A percentile compares a stretch with the other conserved stretches of the same genome.
Evolutionary conservation across 2,329 filamentous ascomycete species (phyloP).

Genomic region (Monosporascus ibericus): DNA sequence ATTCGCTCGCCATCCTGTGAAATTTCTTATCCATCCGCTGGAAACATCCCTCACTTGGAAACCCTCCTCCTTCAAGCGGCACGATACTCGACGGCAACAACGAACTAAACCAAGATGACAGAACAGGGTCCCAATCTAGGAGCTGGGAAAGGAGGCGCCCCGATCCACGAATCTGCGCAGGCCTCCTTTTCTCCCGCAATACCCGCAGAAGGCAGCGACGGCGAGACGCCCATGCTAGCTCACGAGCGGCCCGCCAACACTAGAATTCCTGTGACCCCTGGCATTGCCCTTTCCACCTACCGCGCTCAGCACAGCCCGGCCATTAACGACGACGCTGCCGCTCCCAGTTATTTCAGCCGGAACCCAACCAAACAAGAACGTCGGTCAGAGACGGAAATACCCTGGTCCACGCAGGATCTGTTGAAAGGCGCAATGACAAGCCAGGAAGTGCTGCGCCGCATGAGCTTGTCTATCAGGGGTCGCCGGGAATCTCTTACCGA

Average conservation of each 20-base stretch:
- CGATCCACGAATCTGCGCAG: slow-evolving; percentile 9
- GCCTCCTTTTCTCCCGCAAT: slow-evolving; percentile 11
- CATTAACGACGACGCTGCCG: slow-evolving; percentile 11
- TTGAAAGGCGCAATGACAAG: slow-evolving; percentile 29
- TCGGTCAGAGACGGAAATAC: slow-evolving; percentile 15
- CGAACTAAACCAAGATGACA: slow-evolving; percentile 18
- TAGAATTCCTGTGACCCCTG: slow-evolving; percentile 35
- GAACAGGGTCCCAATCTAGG: slow-evolving; percentile 7
- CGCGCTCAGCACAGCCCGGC: slow-evolving; percentile 12
- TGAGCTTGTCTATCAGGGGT: slow-evolving; percentile 37
- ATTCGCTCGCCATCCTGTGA: too few species aligned
- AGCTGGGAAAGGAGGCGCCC: background rate
- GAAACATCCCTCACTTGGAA: too few species aligned
- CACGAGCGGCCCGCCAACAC: slow-evolving; percentile 28
- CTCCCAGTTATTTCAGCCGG: slow-evolving; percentile 26
- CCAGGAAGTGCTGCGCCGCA: slow-evolving; percentile 35
- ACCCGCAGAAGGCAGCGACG: slow-evolving; percentile 1
- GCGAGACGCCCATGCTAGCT: slow-evolving; percentile 21
- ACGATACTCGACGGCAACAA: background rate
- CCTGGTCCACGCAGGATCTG: slow-evolving; percentile 14
- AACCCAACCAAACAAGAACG: slow-evolving; percentile 17
- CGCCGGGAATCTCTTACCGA: slow-evolving; percentile 48
- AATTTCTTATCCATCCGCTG: too few species aligned
- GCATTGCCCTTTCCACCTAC: slow-evolving; percentile 28
- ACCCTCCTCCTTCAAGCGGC: too few species aligned